Evolutionary conservation across 371 early-diverging fungal genomes (phyloP), one percentile per base, ranked within the genome.

Genomic region (Synchytrium microbalum): DNA sequence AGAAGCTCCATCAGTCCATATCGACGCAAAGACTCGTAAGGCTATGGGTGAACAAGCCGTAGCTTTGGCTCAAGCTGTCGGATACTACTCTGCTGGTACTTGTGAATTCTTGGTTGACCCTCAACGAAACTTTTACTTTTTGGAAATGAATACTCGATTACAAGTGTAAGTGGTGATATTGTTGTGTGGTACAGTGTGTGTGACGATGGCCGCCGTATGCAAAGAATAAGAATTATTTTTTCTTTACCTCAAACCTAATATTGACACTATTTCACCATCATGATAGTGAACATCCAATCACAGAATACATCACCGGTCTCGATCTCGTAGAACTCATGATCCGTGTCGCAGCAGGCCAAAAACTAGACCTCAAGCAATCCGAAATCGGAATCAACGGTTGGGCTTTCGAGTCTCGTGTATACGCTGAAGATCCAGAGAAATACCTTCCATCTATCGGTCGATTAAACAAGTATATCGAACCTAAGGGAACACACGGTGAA

Each of bases 101-200:
- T 94, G 97, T 65, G 99, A 99, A 79, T 99, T 96, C 71, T 80
- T 99, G 31, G 95, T 93, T 75, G 89, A 89, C 65, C 87, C 89
- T 60, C 83, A 86, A 60, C 86, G 92, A 64, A 81, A 90, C 67
- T 96, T 91, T 80, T 98, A 92, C 81, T 99, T 99, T 76, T 76
- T 99, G 67, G 99, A 99, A 78, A 81, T 98, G 67, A 99, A 99
- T 81, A 94, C 99, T 29, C 84, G 99, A 67, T 78, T 99, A 60
- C 99, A 99, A 79, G 99, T 99, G 71, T 73, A 60, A 64, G 72
- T 71, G 2, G 27, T 55, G 2, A 16, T 23, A 25, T 46, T 59
- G 19, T 19, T 46, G 2, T 32, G 3, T 13, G 26, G 38, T 33
- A 8, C 8, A 5, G 23, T 28, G 16, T 53, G 1, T 61, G 19